Evolutionary conservation across 495 filamentous ascomycete genomes (phyloP).

Genomic region (Evernia prunastri): DNA sequence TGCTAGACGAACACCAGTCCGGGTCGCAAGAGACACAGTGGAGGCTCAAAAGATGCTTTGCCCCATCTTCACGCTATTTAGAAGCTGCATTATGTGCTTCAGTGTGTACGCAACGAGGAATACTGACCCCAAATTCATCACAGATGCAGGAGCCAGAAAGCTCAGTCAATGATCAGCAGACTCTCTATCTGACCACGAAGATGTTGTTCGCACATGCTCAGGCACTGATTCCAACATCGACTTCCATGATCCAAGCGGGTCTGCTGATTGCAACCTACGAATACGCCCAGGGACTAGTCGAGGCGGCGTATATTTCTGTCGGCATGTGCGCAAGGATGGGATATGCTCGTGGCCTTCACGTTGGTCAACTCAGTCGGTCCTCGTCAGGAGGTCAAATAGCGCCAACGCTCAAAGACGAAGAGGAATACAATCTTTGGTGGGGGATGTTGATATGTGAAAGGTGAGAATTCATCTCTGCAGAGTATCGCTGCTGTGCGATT

Average conservation of each 20-base stretch:
- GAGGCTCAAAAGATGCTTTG: neutral
- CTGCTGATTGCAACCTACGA: conserved; percentile 3
- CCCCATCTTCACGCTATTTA: neutral
- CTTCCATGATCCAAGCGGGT: conserved; percentile 2
- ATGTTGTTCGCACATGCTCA: conserved; percentile 11
- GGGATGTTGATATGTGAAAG: conserved; percentile 7
- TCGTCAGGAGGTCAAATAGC: neutral
- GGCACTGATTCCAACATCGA: neutral
- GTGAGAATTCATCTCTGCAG: neutral
- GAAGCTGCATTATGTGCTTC: too few species aligned
- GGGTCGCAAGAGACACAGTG: neutral
- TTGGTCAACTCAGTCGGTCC: neutral
- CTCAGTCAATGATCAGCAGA: neutral
- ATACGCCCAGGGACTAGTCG: neutral
- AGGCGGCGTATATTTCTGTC: neutral
- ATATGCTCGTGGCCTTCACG: neutral
- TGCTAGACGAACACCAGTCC: too few species aligned
- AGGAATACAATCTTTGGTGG: conserved; percentile 4
- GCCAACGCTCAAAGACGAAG: neutral
- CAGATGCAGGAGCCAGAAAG: neutral
- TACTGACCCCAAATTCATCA: neutral
- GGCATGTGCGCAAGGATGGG: conserved; percentile 1
- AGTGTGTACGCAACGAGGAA: too few species aligned
- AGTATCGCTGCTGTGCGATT: too few species aligned
- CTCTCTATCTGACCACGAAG: conserved; percentile 3